phyloP scores from a whole-genome alignment of 2,329 filamentous ascomycete genomes.

The Ceratocystis harringtonii region DNA sequence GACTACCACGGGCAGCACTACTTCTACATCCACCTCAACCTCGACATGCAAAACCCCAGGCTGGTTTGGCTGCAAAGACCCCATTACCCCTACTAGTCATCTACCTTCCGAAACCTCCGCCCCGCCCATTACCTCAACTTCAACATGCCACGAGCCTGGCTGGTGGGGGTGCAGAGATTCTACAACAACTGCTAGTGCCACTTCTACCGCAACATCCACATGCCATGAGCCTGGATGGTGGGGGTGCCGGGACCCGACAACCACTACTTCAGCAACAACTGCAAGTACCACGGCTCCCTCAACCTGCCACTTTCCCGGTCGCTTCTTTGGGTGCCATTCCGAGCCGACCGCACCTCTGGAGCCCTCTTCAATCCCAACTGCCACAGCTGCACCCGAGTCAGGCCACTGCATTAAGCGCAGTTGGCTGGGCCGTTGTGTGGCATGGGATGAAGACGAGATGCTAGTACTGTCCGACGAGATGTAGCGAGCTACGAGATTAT shows the following conservation, averaged over 20 bases:
- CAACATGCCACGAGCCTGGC: constrained; percentile 16
- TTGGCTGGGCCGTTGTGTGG: constrained; percentile 31
- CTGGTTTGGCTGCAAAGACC: constrained; percentile 51
- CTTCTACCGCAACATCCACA: constrained; percentile 35
- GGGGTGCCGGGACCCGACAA: constrained; percentile 41
- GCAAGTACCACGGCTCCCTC: constrained; percentile 20
- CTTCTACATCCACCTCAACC: constrained; percentile 32
- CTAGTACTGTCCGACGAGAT: constrained; percentile 24
- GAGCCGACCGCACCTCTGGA: constrained; percentile 23
- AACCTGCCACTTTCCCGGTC: constrained; percentile 32
- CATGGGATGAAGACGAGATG: constrained; percentile 23
- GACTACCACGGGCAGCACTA: constrained; percentile 22
- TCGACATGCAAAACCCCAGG: constrained; percentile 47
- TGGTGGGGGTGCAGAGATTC: constrained; percentile 20
- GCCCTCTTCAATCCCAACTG: constrained; percentile 20
- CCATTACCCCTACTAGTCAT: constrained; percentile 26
- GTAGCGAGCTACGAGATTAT: constrained; percentile 15
- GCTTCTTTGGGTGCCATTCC: constrained; percentile 36
- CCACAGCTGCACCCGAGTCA: constrained; percentile 21
- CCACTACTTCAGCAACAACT: constrained; percentile 24
- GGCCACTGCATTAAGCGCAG: constrained; percentile 26
- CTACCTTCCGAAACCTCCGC: constrained; percentile 23
- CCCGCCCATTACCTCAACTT: constrained; percentile 20
- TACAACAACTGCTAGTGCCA: constrained; percentile 24
- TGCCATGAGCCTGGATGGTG: constrained; percentile 52